Conservation (phyloP, 805 yeast genomes). For the Starmerella powellii region DNA sequence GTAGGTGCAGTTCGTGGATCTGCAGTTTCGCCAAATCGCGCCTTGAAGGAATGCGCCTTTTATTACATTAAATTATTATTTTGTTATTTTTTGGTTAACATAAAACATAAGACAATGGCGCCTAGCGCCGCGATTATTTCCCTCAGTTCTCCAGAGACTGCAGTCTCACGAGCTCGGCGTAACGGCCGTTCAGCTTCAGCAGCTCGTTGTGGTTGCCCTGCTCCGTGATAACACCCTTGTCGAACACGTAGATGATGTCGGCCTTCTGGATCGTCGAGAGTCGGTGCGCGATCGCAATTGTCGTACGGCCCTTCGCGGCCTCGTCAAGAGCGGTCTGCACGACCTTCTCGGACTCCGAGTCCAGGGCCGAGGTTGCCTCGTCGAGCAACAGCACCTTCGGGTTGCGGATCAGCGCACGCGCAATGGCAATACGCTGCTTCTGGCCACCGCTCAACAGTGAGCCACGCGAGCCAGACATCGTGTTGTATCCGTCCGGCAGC, state of each 20-base stretch:
- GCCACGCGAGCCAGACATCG: slow-evolving; percentile 45
- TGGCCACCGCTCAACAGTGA: slow-evolving; percentile 61
- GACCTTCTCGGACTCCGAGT: slow-evolving; percentile 59
- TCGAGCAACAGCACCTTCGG: slow-evolving; percentile 55
- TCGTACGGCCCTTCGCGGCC: slow-evolving; percentile 63
- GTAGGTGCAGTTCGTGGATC: too few relatives aligned
- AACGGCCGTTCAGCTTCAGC: slow-evolving; percentile 30
- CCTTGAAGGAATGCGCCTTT: too few relatives aligned
- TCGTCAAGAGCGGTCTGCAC: slow-evolving; percentile 59
- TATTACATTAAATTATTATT: too few relatives aligned
- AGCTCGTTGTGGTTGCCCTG: slow-evolving; percentile 43
- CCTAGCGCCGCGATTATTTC: too few relatives aligned
- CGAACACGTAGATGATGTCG: slow-evolving; percentile 47
- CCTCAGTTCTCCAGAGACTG: slow-evolving; percentile 30
- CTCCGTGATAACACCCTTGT: slow-evolving; percentile 51
- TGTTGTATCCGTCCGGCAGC: slow-evolving; percentile 51
- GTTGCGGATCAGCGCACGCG: slow-evolving; percentile 55
- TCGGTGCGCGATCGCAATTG: slow-evolving; percentile 77
- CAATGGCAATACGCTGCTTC: slow-evolving; percentile 65
- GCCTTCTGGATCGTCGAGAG: slow-evolving; percentile 58
- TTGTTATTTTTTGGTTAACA: too few relatives aligned
- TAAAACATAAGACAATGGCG: too few relatives aligned
- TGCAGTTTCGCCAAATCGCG: too few relatives aligned
- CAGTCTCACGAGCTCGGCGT: slow-evolving; percentile 32
- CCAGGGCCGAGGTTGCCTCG: slow-evolving; percentile 58